These are phyloP conservation scores for Thalassia testudinum DNA, from an alignment of 116 monocot genomes.

Conservation along the genomic window DNA sequence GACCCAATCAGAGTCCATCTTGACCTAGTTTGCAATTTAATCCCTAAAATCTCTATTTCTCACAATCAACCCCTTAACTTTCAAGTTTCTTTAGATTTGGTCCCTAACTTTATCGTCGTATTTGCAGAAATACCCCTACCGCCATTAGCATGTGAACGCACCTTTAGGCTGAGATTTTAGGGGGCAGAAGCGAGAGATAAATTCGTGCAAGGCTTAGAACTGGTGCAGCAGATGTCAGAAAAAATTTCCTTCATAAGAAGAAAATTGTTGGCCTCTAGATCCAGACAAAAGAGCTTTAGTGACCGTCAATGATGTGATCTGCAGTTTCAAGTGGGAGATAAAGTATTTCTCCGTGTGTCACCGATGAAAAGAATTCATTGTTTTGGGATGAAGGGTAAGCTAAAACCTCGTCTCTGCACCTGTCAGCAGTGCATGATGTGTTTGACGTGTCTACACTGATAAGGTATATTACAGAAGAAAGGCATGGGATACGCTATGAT, in stretches of 20 bases:
- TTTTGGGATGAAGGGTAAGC: neutral
- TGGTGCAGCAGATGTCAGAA: neutral
- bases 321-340: neutral
- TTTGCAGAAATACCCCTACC: no score
- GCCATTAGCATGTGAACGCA: no score
- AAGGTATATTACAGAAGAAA: no score
- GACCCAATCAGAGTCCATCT: no score
- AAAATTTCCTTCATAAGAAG: neutral
- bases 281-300: neutral
- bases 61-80: no score
- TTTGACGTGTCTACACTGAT: neutral
- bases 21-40: no score
- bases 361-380: neutral
- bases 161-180: no score
- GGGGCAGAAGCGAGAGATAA: no score
- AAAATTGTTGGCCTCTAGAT: neutral
- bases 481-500: no score
- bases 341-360: neutral
- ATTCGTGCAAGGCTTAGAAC: neutral
- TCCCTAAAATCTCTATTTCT: no score
- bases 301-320: neutral
- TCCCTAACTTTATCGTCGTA: no score
- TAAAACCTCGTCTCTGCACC: neutral
- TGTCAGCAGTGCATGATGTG: neutral
- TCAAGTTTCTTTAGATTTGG: no score